These are phyloP conservation scores for Rhizopus arrhizus DNA, from an alignment of 371 early-diverging fungal species.

Conservation along the genomic window DNA sequence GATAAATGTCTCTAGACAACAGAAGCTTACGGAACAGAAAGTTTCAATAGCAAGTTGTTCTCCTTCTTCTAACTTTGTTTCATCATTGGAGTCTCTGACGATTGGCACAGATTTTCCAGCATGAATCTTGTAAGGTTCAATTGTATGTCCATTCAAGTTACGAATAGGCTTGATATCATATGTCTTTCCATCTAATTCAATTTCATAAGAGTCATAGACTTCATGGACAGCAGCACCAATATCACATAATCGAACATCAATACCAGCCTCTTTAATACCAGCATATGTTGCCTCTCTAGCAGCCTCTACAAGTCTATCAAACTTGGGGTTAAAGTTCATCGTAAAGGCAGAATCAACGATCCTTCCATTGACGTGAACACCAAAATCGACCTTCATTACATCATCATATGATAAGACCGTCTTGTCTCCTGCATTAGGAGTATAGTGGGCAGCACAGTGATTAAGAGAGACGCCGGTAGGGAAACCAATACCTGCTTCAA, in stretches of 20 bases:
- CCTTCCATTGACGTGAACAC: conserved; percentile 95
- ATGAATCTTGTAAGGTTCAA: conserved; percentile 95
- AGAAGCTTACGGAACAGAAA: conserved; percentile 79
- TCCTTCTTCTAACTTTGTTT: conserved; percentile 97
- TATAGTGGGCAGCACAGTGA: conserved; percentile 99
- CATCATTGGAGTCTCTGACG: conserved; percentile 84
- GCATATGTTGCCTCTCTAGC: conserved; percentile 98
- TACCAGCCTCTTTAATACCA: conserved; percentile 94
- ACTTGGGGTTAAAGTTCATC: conserved; percentile 92
- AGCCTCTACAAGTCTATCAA: conserved; percentile 87
- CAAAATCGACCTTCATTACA: conserved; percentile 99
- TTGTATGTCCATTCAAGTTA: conserved; percentile 98
- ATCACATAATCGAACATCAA: conserved; percentile 96
- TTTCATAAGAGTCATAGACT: conserved; percentile 97
- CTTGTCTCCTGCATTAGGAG: conserved; percentile 97
- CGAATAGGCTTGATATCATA: conserved; percentile 95
- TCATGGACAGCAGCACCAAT: conserved; percentile 99
- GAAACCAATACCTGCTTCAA: conserved; percentile 96
- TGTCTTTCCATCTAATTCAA: conserved; percentile 92
- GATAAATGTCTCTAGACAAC: too few species aligned
- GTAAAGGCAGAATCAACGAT: conserved; percentile 99
- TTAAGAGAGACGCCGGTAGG: conserved; percentile 99
- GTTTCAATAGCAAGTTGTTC: conserved; percentile 99
- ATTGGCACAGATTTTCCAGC: conserved; percentile 98
- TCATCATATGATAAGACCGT: conserved; percentile 91